Conservation (phyloP, 257 asterid species). For the Cordia subcordata region DNA sequence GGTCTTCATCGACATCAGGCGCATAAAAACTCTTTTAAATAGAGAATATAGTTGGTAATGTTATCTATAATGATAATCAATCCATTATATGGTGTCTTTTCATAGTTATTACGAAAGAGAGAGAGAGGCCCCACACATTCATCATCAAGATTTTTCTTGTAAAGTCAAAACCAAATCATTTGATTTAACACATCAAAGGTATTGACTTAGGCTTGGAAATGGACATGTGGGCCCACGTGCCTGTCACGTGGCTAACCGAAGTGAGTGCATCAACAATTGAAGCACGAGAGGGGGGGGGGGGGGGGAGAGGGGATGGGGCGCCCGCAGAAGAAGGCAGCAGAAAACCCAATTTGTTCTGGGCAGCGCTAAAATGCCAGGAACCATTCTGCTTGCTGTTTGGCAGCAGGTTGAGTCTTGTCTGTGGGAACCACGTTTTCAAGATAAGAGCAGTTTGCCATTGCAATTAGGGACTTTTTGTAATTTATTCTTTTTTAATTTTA, state of each 20-base stretch:
- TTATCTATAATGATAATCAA: too few relatives aligned
- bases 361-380: neutral
- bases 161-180: slow-evolving; percentile 29
- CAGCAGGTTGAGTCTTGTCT: neutral
- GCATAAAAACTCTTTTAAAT: neutral
- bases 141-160: slow-evolving; percentile 4
- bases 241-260: slow-evolving; percentile 17
- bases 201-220: neutral
- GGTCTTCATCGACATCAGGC: neutral
- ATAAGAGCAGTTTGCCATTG: too few relatives aligned
- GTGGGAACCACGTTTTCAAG: neutral
- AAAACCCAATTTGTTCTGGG: slow-evolving; percentile 1
- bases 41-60: neutral
- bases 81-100: neutral
- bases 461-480: too few relatives aligned
- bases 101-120: neutral
- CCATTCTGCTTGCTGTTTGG: slow-evolving; percentile 1
- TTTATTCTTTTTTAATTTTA: too few relatives aligned
- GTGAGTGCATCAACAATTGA: slow-evolving; percentile 5
- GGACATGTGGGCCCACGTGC: slow-evolving; percentile 26
- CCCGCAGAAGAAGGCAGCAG: too few relatives aligned
- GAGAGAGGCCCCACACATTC: slow-evolving; percentile 2
- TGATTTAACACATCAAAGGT: slow-evolving; percentile 9
- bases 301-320: too few relatives aligned
- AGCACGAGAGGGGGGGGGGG: slow-evolving; percentile 7